Percentiles rank a stretch among this genome's conserved stretches.
phyloP scores from a whole-genome alignment of 2,329 filamentous ascomycete genomes.

The Fusarium subglutinans region DNA sequence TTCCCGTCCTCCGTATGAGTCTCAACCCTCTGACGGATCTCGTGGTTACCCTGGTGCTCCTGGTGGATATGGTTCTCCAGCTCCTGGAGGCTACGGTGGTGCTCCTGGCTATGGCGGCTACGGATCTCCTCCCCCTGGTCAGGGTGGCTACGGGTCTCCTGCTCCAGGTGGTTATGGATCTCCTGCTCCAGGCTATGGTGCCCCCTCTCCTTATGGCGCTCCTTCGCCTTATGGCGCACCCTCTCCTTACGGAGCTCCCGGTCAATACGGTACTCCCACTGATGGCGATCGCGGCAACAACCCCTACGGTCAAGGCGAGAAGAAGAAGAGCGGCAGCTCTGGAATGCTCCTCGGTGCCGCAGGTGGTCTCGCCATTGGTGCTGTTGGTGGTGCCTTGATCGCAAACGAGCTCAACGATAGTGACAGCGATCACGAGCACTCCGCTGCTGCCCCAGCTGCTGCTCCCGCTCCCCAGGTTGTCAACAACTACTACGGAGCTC shows the following conservation, averaged over 20 bases:
- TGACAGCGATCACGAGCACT: constrained; percentile 39
- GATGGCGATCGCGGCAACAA: constrained; percentile 22
- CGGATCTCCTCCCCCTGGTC: constrained; percentile 23
- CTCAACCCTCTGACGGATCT: constrained; percentile 36
- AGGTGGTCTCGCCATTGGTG: constrained; percentile 67
- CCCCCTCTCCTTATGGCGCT: constrained; percentile 21
- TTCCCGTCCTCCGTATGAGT: constrained; percentile 36
- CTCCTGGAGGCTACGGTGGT: constrained; percentile 32
- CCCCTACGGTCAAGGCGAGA: constrained; percentile 35
- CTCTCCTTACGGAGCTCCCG: constrained; percentile 17
- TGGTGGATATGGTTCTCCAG: constrained; percentile 32
- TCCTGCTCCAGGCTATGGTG: constrained; percentile 28
- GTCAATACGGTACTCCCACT: constrained; percentile 18
- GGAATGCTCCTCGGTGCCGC: constrained; percentile 67
- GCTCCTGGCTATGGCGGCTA: constrained; percentile 33
- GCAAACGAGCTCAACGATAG: constrained; percentile 58
- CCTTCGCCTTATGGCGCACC: constrained; percentile 20
- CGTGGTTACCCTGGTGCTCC: constrained; percentile 38
- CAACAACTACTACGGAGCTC: constrained; percentile 28
- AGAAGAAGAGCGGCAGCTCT: constrained; percentile 57
- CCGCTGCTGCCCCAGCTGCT: constrained; percentile 8
- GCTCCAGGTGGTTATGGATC: constrained; percentile 34
- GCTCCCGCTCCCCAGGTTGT: not conserved
- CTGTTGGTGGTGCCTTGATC: constrained; percentile 66
- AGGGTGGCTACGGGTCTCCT: constrained; percentile 30